Evolutionary conservation across 2,329 filamentous ascomycete species (phyloP).

Genomic region (Aspergillus sp.): DNA sequence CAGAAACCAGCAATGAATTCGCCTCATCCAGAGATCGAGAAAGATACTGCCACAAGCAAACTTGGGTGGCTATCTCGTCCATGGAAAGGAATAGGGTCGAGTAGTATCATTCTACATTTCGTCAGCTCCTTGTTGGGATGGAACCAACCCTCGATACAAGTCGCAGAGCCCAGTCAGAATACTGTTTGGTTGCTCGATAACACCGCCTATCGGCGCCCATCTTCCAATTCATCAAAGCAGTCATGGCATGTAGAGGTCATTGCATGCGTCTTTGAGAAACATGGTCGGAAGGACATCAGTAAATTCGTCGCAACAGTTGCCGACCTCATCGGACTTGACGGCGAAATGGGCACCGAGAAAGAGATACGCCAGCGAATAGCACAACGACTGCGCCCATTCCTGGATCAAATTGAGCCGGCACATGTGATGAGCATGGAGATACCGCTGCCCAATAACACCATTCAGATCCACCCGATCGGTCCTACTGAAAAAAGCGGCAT

Average conservation of each 20-base stretch:
- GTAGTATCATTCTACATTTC: constrained; percentile 11
- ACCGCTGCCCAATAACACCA: constrained; percentile 43
- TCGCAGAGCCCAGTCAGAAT: constrained; percentile 60
- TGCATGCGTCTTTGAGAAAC: constrained; percentile 71
- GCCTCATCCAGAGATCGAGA: no score
- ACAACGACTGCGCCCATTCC: constrained; percentile 57
- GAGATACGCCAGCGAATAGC: constrained; percentile 63
- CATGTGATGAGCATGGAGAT: constrained; percentile 64
- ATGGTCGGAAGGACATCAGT: constrained; percentile 62
- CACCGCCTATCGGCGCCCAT: constrained; percentile 62
- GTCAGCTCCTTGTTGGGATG: constrained; percentile 30
- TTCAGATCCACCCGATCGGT: constrained; percentile 52
- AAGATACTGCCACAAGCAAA: no score
- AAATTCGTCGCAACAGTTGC: constrained; percentile 67
- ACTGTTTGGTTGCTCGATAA: constrained; percentile 89
- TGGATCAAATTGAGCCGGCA: constrained; percentile 69
- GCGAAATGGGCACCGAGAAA: constrained; percentile 41
- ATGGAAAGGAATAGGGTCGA: constrained; percentile 6
- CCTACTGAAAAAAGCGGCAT: constrained; percentile 71
- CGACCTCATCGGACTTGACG: constrained; percentile 63
- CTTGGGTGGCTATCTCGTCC: not conserved
- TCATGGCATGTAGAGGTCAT: constrained; percentile 80
- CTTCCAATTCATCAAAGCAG: constrained; percentile 30
- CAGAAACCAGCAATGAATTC: no score
- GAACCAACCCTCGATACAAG: constrained; percentile 55